Conservation (phyloP, 2,329 filamentous ascomycete species). For the Diaporthe longicolla region DNA sequence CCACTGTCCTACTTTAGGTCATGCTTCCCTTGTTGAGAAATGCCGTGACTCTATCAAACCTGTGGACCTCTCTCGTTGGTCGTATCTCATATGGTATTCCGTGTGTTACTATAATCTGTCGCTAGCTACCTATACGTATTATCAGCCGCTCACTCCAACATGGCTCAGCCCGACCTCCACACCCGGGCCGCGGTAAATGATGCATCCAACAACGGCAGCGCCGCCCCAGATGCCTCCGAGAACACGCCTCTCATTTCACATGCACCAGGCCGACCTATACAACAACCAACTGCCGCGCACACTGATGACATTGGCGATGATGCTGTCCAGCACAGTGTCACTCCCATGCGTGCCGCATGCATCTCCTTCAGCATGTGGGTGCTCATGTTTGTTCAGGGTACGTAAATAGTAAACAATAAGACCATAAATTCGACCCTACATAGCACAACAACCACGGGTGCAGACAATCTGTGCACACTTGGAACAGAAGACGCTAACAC, state of each 20-base stretch:
- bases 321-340: conserved; percentile 41
- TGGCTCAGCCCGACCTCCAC: background rate
- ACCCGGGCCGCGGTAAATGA: background rate
- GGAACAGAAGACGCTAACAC: background rate
- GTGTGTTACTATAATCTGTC: background rate
- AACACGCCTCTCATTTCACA: conserved; percentile 48
- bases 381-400: conserved; percentile 73
- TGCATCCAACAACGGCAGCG: conserved; percentile 26
- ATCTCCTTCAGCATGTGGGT: conserved; percentile 68
- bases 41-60: background rate
- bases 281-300: background rate
- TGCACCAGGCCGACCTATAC: background rate
- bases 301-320: conserved; percentile 25
- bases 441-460: background rate
- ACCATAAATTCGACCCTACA: too few relatives aligned
- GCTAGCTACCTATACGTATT: background rate
- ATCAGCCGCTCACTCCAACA: background rate
- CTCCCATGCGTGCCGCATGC: conserved; percentile 55
- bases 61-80: background rate
- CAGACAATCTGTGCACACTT: background rate
- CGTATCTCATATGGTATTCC: background rate
- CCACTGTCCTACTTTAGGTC: background rate
- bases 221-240: conserved; percentile 44
- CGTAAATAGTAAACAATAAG: conserved; percentile 22
- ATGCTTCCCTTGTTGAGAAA: background rate